These are phyloP conservation scores for Simplicillium sp. DNA, from an alignment of 2,329 filamentous ascomycete genomes.

Conservation along the genomic window DNA sequence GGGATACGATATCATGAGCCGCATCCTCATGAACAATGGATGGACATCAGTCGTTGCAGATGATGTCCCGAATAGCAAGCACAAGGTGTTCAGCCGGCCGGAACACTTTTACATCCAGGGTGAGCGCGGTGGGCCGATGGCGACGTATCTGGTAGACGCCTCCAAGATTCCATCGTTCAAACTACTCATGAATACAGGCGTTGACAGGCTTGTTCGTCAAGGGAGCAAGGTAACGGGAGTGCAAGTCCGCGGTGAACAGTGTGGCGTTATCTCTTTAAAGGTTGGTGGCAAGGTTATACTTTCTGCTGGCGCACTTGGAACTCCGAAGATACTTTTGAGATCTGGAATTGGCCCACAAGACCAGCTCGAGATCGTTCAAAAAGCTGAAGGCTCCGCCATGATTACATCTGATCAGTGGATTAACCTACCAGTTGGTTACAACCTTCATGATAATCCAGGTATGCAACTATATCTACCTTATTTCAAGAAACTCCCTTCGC, in stretches of 20 bases:
- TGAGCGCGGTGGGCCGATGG: slow-evolving; percentile 59
- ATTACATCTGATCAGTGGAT: slow-evolving; percentile 43
- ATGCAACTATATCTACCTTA: too few relatives aligned
- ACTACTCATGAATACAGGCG: too few relatives aligned
- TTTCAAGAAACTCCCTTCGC: slow-evolving; percentile 6
- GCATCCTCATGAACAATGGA: too few relatives aligned
- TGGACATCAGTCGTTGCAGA: too few relatives aligned
- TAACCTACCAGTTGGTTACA: slow-evolving; percentile 47
- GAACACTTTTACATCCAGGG: slow-evolving; percentile 56
- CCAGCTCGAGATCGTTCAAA: slow-evolving; percentile 43
- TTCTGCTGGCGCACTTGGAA: slow-evolving; percentile 60
- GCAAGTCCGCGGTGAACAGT: too few relatives aligned
- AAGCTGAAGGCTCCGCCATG: slow-evolving; percentile 43
- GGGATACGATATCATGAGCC: too few relatives aligned
- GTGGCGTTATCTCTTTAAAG: too few relatives aligned
- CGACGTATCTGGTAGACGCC: slow-evolving; percentile 56
- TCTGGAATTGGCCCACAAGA: slow-evolving; percentile 54
- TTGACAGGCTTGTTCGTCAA: too few relatives aligned
- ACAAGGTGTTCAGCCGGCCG: too few relatives aligned
- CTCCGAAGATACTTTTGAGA: slow-evolving; percentile 54
- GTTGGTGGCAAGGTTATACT: slow-evolving; percentile 52
- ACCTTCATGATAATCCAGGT: slow-evolving; percentile 48
- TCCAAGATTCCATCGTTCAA: too few relatives aligned
- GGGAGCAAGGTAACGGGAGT: too few relatives aligned
- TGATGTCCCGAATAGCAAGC: too few relatives aligned